Percentiles rank a stretch among this genome's conserved stretches.
Conservation (phyloP, 495 filamentous ascomycete species). For the Xylaria palmicola region DNA sequence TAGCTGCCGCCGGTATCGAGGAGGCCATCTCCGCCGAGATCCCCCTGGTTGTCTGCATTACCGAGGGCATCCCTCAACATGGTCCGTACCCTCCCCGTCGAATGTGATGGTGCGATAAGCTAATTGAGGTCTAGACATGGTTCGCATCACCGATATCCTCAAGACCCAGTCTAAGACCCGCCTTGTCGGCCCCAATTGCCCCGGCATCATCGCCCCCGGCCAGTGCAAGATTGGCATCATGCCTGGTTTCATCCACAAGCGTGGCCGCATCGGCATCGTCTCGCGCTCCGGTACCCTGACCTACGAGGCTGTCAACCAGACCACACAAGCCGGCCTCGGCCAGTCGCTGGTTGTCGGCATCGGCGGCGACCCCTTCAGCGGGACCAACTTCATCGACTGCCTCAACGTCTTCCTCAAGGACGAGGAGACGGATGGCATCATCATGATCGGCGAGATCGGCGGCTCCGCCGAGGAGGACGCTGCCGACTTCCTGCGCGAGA, state of each 20-base stretch:
- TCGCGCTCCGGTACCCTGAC: slow-evolving; percentile 97
- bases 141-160: slow-evolving; percentile 95
- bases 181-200: slow-evolving; percentile 96
- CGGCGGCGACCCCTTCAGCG: slow-evolving; percentile 97
- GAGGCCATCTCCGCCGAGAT: slow-evolving; percentile 93
- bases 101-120: background rate
- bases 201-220: slow-evolving; percentile 93
- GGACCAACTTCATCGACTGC: slow-evolving; percentile 99
- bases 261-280: slow-evolving; percentile 96
- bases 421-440: slow-evolving; percentile 96
- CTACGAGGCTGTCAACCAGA: slow-evolving; percentile 99
- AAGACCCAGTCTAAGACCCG: slow-evolving; percentile 97
- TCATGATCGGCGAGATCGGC: slow-evolving; percentile 99
- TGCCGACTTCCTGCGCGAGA: slow-evolving; percentile 86
- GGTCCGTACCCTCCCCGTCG: slow-evolving; percentile 50
- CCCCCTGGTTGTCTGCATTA: slow-evolving; percentile 93
- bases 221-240: slow-evolving; percentile 99
- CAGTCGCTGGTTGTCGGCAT: slow-evolving; percentile 98
- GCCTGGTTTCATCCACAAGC: slow-evolving; percentile 99
- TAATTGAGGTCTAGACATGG: slow-evolving; percentile 72
- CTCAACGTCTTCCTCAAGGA: slow-evolving; percentile 95
- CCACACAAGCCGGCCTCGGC: slow-evolving; percentile 91
- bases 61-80: slow-evolving; percentile 97
- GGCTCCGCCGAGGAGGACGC: slow-evolving; percentile 97
- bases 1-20: slow-evolving; percentile 93